Percentiles rank a stretch among this genome's conserved stretches.
Conservation (phyloP, 2,329 filamentous ascomycete species). For the Penicillium glabrum region DNA sequence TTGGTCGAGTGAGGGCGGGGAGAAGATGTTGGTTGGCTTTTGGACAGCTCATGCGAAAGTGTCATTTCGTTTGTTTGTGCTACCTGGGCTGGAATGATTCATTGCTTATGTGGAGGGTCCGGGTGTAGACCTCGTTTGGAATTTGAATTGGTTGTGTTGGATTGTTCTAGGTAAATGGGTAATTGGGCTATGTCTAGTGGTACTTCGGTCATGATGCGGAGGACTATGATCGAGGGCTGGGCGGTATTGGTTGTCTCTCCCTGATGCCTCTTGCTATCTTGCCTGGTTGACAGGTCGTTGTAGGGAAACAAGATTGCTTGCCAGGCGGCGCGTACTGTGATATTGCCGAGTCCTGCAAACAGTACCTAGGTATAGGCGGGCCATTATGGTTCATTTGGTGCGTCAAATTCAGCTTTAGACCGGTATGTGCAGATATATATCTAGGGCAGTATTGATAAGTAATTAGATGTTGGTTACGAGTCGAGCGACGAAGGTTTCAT, state of each 20-base stretch:
- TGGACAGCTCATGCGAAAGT: background rate
- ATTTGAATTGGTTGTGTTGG: background rate
- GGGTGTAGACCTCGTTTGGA: background rate
- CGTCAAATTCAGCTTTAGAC: background rate
- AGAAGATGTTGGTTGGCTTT: background rate
- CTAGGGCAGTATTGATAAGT: background rate
- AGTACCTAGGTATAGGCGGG: background rate
- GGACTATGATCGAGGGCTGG: background rate
- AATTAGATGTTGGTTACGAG: background rate
- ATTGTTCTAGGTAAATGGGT: background rate
- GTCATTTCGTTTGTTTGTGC: constrained; percentile 1
- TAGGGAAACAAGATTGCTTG: background rate
- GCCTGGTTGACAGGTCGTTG: background rate
- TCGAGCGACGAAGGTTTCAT: background rate
- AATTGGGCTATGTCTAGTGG: background rate
- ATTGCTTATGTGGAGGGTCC: background rate
- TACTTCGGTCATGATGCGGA: background rate
- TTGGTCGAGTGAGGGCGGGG: background rate
- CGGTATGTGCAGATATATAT: background rate
- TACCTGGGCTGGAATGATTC: background rate
- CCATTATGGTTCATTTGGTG: background rate
- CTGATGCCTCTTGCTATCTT: background rate
- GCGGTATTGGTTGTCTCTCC: background rate
- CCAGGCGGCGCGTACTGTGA: background rate
- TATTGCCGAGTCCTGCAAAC: background rate